Base-by-base conservation (phyloP, 2,329 filamentous ascomycete genomes). In the Nannizzia gypsea region DNA sequence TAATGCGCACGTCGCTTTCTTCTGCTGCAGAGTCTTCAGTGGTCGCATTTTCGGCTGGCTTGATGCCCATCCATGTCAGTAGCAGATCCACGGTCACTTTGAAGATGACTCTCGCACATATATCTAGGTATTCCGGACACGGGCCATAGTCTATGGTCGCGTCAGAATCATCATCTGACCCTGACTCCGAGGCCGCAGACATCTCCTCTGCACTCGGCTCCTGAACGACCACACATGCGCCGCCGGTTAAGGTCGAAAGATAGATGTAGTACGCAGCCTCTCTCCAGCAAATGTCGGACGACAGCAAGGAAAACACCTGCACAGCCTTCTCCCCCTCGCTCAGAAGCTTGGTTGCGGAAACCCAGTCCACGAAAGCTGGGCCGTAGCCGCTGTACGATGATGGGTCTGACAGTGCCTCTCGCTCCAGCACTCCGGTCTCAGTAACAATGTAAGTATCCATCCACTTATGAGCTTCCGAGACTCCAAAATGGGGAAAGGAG, bases 311-410 rank as follows among this genome's bases (percentile, higher is more conserved):
- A 64, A 79, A 79, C 4, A 80, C 74, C 50, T 77, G 74, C 0
- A 73, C 76, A 59, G 70, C 71, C 65, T 75, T 77, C 15, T 67
- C 64, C 6, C 73, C 71, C 5, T 61, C 50, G 28, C 66, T 64
- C 5, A 81, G 64, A 0, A 69, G 69, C 3, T 66, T 69, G 22
- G 71, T 68, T 0, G 70, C 74, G 0, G 70, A 70, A 0, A 73
- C 69, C 78, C 78, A 81, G 65, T 80, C 78, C 1, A 66, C 62
- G 56, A 80, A 80, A 2, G 65, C 59, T 1, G 64, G 62, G 0
- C 73, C 76, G 9, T 61, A 65, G 0, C 69, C 67, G 1, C 70
- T 73, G 55, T 72, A 77, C 0, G 64, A 59, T 5, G 55, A 13
- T 65, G 66, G 28, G 1, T 56, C 20, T 20, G 57, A 59, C 11